Evolutionary conservation across 2,329 filamentous ascomycete species (phyloP).

Genomic region (Rhynchosporium secalis): DNA sequence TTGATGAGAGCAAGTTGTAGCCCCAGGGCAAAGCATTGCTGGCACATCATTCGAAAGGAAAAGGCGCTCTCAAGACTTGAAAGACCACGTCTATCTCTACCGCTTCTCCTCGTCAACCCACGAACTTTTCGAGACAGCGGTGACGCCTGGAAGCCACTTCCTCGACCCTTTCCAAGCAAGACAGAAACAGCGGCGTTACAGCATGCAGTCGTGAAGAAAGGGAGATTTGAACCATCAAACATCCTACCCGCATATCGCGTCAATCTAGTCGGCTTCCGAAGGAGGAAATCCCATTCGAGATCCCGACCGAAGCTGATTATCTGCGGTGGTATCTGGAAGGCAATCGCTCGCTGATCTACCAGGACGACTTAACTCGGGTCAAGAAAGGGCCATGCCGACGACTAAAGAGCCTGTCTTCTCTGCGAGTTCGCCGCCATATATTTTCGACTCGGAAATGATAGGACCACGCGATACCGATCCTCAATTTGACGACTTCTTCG

Average conservation of each 20-base stretch:
- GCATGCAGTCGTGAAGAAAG: conserved; percentile 19
- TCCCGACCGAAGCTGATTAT: not conserved
- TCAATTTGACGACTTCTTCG: conserved; percentile 44
- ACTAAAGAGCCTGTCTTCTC: conserved; percentile 35
- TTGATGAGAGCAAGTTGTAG: conserved; percentile 14
- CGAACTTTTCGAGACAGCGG: conserved; percentile 8
- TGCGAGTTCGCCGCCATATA: conserved; percentile 39
- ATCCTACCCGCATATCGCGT: conserved; percentile 12
- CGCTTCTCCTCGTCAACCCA: not conserved
- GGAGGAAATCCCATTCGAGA: not conserved
- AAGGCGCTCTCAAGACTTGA: not conserved
- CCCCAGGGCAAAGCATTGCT: conserved; percentile 16
- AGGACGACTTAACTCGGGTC: conserved; percentile 12
- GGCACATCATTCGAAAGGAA: conserved; percentile 6
- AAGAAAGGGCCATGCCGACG: conserved; percentile 33
- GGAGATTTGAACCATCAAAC: conserved; percentile 12
- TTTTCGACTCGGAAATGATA: conserved; percentile 42
- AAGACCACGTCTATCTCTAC: conserved; percentile 17
- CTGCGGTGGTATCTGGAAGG: conserved; percentile 1
- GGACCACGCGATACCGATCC: conserved; percentile 37
- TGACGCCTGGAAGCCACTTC: conserved; percentile 17
- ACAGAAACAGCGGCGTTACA: not conserved
- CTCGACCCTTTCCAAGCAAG: not conserved
- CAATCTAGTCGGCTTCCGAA: not conserved
- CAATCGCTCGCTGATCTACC: not conserved